Base-by-base conservation (phyloP, 1,139 yeast genomes). In the Sugiyamaella xylanicola region DNA sequence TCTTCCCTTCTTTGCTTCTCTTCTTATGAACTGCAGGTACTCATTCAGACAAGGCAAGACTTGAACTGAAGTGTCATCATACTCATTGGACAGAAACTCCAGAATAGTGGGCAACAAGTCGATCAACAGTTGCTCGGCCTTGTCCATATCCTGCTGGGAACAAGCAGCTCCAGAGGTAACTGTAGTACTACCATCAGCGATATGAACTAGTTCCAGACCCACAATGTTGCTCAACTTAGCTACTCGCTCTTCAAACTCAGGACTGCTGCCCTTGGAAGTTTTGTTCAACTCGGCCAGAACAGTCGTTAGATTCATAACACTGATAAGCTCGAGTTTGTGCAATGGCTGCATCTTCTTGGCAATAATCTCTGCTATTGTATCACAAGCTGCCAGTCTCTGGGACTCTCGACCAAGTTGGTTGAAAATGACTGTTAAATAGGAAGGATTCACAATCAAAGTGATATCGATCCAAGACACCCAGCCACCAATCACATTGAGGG, bases 391-490 rank as follows among this genome's bases (percentile, higher is more conserved):
- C 48, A 81, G 76, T 61, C 87, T 80, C 21, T 80, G 76, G 16
- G 69, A 69, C 43, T 77, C 75, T 57, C 73, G 74, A 42, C 78
- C 80, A 61, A 92, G 77, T 65, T 82, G 86, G 57, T 80, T 82
- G 63, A 85, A 84, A 45, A 95, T 79, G 50, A 82, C 70, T 50
- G 78, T 76, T 63, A 91, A 78, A 65, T 83, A 86, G 44, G 82
- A 82, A 19, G 85, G 81, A 52, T 84, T 83, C 36, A 92, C 82
- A 58, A 95, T 85, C 59, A 93, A 75, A 29, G 85, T 78, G 60
- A 93, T 88, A 67, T 95, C 99, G 72, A 93, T 90, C 99, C 99
- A 95, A 29, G 92, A 86, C 27, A 91, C 88, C 78, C 88, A 95
- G 20, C 84, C 84, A 5, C 97, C 98, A 55, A 93, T 81, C 56